Base-by-base conservation (phyloP, 192 early-diverging fungal species). In the Coemansia sp. region DNA sequence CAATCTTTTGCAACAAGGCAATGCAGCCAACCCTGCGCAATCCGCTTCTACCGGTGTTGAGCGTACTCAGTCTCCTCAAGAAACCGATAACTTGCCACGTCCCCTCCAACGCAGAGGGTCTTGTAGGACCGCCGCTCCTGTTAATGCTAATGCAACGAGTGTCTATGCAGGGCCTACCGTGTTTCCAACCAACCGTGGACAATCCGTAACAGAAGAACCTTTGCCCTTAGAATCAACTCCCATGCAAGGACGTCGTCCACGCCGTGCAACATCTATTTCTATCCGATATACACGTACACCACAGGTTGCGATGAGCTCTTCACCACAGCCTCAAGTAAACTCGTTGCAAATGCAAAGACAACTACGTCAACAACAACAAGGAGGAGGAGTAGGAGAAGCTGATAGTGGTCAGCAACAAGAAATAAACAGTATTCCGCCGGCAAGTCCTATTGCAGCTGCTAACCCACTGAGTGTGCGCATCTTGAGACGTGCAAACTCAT, bases 41-140 rank as follows among this genome's bases (percentile, higher is more conserved):
- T 9, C 2, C 27, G n/a, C n/a, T n/a, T n/a, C n/a, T n/a, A n/a
- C n/a, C n/a, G n/a, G n/a, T n/a, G n/a, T n/a, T n/a, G n/a, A n/a
- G n/a, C n/a, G n/a, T n/a, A n/a, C n/a, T n/a, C n/a, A n/a, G 25
- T 33, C 49, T 27, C 11, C 50, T 30, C n/a, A 30, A 15, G 26
- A 62, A 20, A 42, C 17, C 28, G 27, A 11, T 19, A 22, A 17
- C 40, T 11, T 18, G 20, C 13, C 40, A 7, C n/a, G 5, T 13
- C 40, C 40, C 18, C 19, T 56, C 29, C 18, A 47, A 37, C 61
- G 61, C 34, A 46, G 61, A n/a, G 59, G 67, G 14, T 69, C 67
- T 3, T 19, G 34, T n/a, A 37, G 38, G 38, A 49, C 54, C 11
- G 32, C 59, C 8, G 30, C 67, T 5, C 25, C 59, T 2, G n/a